phyloP scores from a whole-genome alignment of 2,329 filamentous ascomycete genomes.

The Lachnellula suecica region DNA sequence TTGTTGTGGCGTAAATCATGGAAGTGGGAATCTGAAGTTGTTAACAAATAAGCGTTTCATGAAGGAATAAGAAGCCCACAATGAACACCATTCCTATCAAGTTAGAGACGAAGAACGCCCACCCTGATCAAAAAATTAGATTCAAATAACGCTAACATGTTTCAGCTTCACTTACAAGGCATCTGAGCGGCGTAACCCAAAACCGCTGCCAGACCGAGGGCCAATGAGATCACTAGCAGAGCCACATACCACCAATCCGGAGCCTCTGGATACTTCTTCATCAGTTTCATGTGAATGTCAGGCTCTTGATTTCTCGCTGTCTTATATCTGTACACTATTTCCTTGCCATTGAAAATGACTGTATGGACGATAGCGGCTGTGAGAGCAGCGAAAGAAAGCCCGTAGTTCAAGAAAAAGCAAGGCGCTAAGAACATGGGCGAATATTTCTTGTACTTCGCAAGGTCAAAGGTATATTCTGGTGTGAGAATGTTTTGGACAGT shows the following conservation, averaged over 20 bases:
- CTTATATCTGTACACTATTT: conserved; percentile 51
- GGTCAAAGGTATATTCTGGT: conserved; percentile 60
- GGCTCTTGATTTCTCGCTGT: conserved; percentile 37
- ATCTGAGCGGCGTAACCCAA: conserved; percentile 54
- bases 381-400: conserved; percentile 70
- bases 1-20: conserved; percentile 69
- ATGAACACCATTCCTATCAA: conserved; percentile 59
- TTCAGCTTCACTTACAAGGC: conserved; percentile 23
- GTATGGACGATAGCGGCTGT: conserved; percentile 67
- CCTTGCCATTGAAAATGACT: conserved; percentile 63
- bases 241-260: conserved; percentile 60
- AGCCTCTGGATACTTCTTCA: conserved; percentile 53
- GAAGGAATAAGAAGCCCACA: conserved; percentile 16
- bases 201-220: conserved; percentile 42
- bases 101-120: conserved; percentile 33
- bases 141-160: too few relatives aligned
- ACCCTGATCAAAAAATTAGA: conserved; percentile 19
- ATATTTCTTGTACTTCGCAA: conserved; percentile 64
- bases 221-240: conserved; percentile 47
- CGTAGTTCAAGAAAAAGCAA: conserved; percentile 69
- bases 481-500: conserved; percentile 65
- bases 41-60: neutral
- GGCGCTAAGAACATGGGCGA: conserved; percentile 73
- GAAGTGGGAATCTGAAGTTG: conserved; percentile 54
- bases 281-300: conserved; percentile 54